Percentiles rank a stretch among this genome's conserved stretches.
Evolutionary conservation across 2,329 filamentous ascomycete species (phyloP).

Genomic region (Penicillium sp.): DNA sequence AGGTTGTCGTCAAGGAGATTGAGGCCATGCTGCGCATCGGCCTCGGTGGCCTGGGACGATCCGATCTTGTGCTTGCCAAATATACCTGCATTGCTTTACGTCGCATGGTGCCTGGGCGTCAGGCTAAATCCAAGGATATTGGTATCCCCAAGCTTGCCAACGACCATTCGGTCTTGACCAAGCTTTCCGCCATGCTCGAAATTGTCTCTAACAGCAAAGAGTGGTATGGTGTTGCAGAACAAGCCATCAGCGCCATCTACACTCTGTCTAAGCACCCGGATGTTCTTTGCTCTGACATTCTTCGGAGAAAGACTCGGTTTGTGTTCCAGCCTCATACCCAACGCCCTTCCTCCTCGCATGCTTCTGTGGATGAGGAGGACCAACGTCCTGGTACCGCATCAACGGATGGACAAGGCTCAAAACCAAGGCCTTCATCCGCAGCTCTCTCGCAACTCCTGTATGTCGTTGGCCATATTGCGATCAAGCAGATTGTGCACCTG

Average conservation of each 20-base stretch:
- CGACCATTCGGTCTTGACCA: conserved; percentile 81
- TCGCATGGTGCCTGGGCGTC: conserved; percentile 84
- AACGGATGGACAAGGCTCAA: conserved; percentile 41
- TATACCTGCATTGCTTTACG: conserved; percentile 93
- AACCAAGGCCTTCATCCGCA: conserved; percentile 66
- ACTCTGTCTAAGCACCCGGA: conserved; percentile 92
- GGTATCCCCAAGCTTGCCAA: conserved; percentile 77
- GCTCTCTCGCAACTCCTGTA: conserved; percentile 89
- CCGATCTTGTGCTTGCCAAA: conserved; percentile 85
- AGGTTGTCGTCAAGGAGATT: conserved; percentile 92
- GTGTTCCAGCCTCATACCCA: conserved; percentile 63
- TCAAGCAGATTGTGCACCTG: conserved; percentile 98
- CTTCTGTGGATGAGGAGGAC: conserved; percentile 32
- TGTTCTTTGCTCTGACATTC: conserved; percentile 84
- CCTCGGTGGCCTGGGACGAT: conserved; percentile 74
- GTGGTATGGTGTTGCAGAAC: conserved; percentile 92
- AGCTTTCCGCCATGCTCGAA: conserved; percentile 81
- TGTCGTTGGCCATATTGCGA: conserved; percentile 91
- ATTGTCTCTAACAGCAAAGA: conserved; percentile 88
- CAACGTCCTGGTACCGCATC: conserved; percentile 36
- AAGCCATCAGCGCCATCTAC: conserved; percentile 94
- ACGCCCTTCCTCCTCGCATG: conserved; percentile 27
- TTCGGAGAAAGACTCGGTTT: conserved; percentile 79
- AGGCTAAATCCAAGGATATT: conserved; percentile 68
- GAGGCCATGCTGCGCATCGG: conserved; percentile 91